A percentile compares a stretch with the other conserved stretches of the same genome.
Conservation (phyloP, 2,329 filamentous ascomycete species). For the Ceratocystis harringtonii region DNA sequence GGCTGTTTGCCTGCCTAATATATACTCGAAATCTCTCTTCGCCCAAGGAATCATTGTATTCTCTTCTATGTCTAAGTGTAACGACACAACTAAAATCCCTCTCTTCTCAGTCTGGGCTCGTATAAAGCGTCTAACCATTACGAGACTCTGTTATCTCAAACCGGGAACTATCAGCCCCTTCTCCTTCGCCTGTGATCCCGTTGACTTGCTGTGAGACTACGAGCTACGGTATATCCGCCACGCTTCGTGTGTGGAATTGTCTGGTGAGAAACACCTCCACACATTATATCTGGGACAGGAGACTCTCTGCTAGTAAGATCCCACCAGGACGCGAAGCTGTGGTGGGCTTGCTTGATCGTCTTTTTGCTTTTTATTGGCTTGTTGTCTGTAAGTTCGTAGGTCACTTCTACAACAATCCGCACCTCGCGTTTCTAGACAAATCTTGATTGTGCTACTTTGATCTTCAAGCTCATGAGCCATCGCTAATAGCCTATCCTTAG, state of each 20-base stretch:
- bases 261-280: neutral
- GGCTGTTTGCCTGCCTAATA: neutral
- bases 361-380: neutral
- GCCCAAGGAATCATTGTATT: no score
- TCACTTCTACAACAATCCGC: neutral
- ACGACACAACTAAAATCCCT: neutral
- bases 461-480: no score
- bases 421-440: neutral
- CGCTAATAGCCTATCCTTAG: no score
- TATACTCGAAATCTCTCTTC: neutral
- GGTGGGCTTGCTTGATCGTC: neutral
- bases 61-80: neutral
- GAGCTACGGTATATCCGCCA: neutral
- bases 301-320: neutral
- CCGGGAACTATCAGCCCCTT: neutral
- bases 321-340: neutral
- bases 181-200: neutral
- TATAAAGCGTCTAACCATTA: neutral
- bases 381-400: neutral
- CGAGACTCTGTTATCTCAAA: neutral
- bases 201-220: neutral
- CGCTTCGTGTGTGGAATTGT: neutral
- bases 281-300: neutral
- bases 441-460: neutral
- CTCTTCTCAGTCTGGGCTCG: neutral